phyloP scores from a whole-genome alignment of 78 protist species.

The Cavenderia fasciculata region DNA sequence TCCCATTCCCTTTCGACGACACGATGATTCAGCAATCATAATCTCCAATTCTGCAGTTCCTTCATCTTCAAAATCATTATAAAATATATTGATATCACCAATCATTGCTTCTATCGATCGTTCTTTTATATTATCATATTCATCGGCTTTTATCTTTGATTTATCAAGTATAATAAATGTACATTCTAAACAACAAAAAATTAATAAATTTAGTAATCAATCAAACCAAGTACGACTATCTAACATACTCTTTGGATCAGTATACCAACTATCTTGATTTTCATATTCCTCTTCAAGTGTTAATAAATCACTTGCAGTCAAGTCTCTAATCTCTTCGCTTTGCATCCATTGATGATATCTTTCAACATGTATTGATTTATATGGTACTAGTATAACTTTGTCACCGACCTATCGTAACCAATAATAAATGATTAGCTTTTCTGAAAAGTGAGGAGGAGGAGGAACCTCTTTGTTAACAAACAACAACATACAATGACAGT shows the following conservation, averaged over 20 bases:
- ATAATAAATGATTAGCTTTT: neutral
- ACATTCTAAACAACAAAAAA: slow-evolving; percentile 1
- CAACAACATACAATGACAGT: slow-evolving; percentile 14
- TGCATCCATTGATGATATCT: slow-evolving; percentile 94
- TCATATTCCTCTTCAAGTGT: slow-evolving; percentile 89
- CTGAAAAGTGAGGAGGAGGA: too few relatives aligned
- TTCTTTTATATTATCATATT: neutral
- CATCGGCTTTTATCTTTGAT: neutral
- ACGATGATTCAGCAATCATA: slow-evolving; percentile 86
- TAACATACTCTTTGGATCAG: slow-evolving; percentile 52
- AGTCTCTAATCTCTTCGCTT: slow-evolving; percentile 57
- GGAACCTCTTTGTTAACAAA: neutral
- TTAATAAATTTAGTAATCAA: neutral
- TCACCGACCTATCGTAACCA: slow-evolving; percentile 15
- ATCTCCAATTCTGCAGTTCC: slow-evolving; percentile 81
- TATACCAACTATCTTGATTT: slow-evolving; percentile 91
- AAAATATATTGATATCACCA: slow-evolving; percentile 93
- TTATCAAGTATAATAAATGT: slow-evolving; percentile 69
- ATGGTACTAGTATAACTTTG: slow-evolving; percentile 90
- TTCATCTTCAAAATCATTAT: slow-evolving; percentile 68
- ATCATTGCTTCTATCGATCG: slow-evolving; percentile 56
- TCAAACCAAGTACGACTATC: neutral
- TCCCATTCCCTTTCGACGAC: slow-evolving; percentile 83
- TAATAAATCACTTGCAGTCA: slow-evolving; percentile 89
- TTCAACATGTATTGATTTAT: slow-evolving; percentile 83